Evolutionary conservation across 2,329 filamentous ascomycete genomes (phyloP), one percentile per base, ranked within the genome.

Genomic region (Elsinoe perseae): DNA sequence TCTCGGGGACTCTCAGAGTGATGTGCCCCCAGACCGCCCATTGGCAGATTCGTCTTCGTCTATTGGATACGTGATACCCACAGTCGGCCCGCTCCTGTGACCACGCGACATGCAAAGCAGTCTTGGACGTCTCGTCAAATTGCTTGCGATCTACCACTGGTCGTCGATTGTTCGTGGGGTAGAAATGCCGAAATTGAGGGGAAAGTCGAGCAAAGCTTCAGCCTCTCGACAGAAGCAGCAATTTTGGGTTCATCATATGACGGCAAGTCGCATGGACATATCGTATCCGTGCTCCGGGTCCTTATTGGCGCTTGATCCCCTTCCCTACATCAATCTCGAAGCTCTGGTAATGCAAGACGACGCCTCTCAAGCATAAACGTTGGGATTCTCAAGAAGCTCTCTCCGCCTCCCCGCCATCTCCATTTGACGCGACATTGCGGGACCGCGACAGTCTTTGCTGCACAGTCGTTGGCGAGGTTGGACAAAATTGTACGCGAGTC

Each of bases 401-500:
- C 25, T 50, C 25, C 48, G 48, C 48, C 48, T 52, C 53, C 53
- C 53, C 53, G 53, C 53, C 53, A 56, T 56, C 34, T 36, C 18
- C 38, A 56, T 46, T 46, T 27, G 28, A 56, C 53, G 53, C 53
- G 53, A 56, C 53, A 36, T 25, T 16, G 40, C 36, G 16, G 25
- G 21, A 27, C 21, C 32, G 48, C 48, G 48, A 52, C 27, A 44
- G 23, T n/a, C 30, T 52, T 30, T 32, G 16, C 43, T 52, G 48
- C 48, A 52, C 30, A 12, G 48, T 52, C 48, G 48, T 52, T 52
- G 32, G 28, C 32, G 48, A 52, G 48, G 48, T 52, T 52, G 48
- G 48, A 36, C 30, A 38, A n/a, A 38, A 8, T 52, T 52, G 48
- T 52, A 52, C 48, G 38, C 30, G 23, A 32, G 25, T 28, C 16